Evolutionary conservation across 148 eudicot genomes (phyloP), one percentile per base, ranked within the genome.

Genomic region (Limonium bicolor): DNA sequence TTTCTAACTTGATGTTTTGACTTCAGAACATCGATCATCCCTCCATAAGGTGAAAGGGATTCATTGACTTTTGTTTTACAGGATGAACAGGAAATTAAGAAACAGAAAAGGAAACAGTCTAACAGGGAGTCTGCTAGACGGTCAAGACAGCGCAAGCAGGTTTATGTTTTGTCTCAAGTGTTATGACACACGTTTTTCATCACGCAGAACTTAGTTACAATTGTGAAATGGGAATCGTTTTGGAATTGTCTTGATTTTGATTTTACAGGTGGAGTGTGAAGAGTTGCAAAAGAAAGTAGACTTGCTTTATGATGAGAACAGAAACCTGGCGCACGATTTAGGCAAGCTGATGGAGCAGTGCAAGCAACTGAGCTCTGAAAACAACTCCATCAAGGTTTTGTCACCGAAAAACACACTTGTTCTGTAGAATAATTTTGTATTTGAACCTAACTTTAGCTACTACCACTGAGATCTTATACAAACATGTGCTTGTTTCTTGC

Each of bases 61-160:
- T 35, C 38, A 3, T 7, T 2, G 13, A 6, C 14, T 14, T 43
- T 59, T 52, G 8, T 17, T 35, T 57, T 51, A 41, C 74, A 90
- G 95, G 95, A 90, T 61, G 93, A 85, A 37, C 77, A 94, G 14
- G 95, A 85, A 59, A 50, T 92, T 29, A 92, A 85, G 63, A 76
- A 67, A 59, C 90, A 78, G 44, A 92, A 85, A 69, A 74, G 95
- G 59, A 92, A 85, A 68, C 94, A 81, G 63, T 85, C 95, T 35
- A 92, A 85, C 53, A 60, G 99, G 62, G 99, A 92, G 64, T 92
- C 99, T 27, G 99, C 99, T 43, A 79, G 94, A 66, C 73, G 94
- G 55, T 92, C 99, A 53, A 71, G 99, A 63, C 57, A 81, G 48
- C 94, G 99, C 23, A 92, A 81, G 66, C 99, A 92, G 99, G 99